These are phyloP conservation scores for Cytospora schulzeri DNA, from an alignment of 2,329 filamentous ascomycete species.

Conservation along the genomic window DNA sequence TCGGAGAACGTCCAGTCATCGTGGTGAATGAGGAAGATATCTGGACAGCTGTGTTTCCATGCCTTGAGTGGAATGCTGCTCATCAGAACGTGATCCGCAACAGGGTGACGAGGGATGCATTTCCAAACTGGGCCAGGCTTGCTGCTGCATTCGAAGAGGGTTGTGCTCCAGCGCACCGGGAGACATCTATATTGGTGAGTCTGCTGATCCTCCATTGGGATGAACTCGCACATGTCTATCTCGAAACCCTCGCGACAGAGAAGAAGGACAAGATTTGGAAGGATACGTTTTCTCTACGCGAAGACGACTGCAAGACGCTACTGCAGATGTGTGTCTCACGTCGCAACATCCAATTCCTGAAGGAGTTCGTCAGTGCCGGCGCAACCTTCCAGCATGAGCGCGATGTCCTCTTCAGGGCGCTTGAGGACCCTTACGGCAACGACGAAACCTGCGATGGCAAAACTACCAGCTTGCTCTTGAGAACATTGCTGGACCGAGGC, in stretches of 20 bases:
- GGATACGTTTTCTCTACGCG: slow-evolving; percentile 5
- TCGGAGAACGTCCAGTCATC: background rate
- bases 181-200: slow-evolving; percentile 12
- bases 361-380: background rate
- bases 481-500: slow-evolving; percentile 7
- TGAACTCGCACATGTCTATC: background rate
- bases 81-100: background rate
- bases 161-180: background rate
- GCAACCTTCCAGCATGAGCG: background rate
- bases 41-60: background rate
- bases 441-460: background rate
- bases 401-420: slow-evolving; percentile 9
- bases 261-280: background rate
- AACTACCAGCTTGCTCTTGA: slow-evolving; percentile 4
- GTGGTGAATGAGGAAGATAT: background rate
- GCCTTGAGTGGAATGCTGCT: background rate
- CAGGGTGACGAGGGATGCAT: rapidly evolving
- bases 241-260: background rate
- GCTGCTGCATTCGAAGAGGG: background rate
- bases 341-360: background rate
- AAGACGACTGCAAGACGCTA: background rate
- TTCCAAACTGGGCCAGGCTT: slow-evolving; percentile 8
- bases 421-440: slow-evolving; percentile 6
- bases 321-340: slow-evolving; percentile 5
- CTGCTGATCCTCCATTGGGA: slow-evolving; percentile 11